These are phyloP conservation scores for Russula brevipes DNA, from an alignment of 768 basidiomycete genomes.

Conservation along the genomic window DNA sequence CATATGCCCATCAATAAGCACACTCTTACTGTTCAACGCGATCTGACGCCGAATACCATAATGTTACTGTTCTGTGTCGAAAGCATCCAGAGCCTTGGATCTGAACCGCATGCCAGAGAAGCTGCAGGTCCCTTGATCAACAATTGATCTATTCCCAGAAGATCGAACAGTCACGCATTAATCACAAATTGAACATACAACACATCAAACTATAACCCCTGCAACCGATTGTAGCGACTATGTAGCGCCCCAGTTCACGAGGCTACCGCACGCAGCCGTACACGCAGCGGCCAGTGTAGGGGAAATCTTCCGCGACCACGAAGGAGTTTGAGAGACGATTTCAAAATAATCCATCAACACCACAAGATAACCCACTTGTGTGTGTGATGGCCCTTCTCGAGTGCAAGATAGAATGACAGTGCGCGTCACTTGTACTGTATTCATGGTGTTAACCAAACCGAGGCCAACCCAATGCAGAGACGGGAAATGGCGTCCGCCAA, in stretches of 20 bases:
- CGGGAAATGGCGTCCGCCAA: not conserved
- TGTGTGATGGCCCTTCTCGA: not conserved
- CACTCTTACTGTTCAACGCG: not conserved
- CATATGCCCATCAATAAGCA: not conserved
- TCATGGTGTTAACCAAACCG: not conserved
- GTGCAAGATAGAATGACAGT: not conserved
- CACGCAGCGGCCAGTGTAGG: not conserved
- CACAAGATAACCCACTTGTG: not conserved
- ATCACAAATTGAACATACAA: not conserved
- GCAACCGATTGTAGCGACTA: conserved; percentile 3
- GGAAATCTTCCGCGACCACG: not conserved
- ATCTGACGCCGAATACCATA: not conserved
- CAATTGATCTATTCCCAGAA: not conserved
- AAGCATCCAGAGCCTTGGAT: not conserved
- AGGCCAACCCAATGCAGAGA: not conserved
- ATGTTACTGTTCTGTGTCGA: not conserved
- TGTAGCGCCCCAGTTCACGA: conserved; percentile 1
- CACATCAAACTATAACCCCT: not conserved
- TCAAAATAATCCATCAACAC: not conserved
- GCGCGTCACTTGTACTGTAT: not conserved
- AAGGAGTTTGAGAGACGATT: not conserved
- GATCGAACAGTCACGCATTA: not conserved
- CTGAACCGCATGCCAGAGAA: not conserved
- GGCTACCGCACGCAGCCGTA: conserved; percentile 1
- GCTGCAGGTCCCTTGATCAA: not conserved